Evolutionary conservation across 1,139 yeast species (phyloP), one percentile per base, ranked within the genome.

Genomic region (Keqinozyma sinolaborantium): DNA sequence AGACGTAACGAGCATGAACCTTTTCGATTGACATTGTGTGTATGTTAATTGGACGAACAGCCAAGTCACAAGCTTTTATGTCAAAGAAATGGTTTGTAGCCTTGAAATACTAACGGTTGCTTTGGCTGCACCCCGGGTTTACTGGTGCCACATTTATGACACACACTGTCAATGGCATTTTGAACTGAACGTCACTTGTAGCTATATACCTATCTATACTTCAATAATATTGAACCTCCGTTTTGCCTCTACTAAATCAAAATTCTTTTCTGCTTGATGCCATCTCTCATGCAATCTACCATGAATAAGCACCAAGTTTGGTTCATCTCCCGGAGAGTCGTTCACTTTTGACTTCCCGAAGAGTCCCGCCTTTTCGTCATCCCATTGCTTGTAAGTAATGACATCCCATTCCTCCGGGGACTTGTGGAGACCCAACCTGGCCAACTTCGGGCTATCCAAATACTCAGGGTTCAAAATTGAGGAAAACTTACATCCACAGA

Each of bases 1-100:
- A 86, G 66, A 86, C 90, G 72, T 77, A 79, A 71, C 95, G 83
- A 51, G 95, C 82, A 67, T 71, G 77, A 53, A 84, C 69, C 69
- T 84, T 83, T 35, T 51, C 37, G 39, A 56, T 40, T 30, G 60
- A 46, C 62, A 56, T 56, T 36, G 23, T 42, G 11, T n/a, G n/a
- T n/a, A n/a, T n/a, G n/a, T n/a, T n/a, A n/a, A n/a, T n/a, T n/a
- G n/a, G n/a, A n/a, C n/a, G n/a, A n/a, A n/a, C n/a, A n/a, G n/a
- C n/a, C n/a, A n/a, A n/a, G n/a, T 18, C 10, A 18, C 9, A 18
- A 18, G 7, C 21, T 7, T 10, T 18, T 18, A 18, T 10, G 10
- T 18, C 21, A 18, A 7, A 7, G 21, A 18, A 18, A 10, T 7
- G 10, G 10, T 18, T 18, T 7, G 21, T 18, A 7, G 9, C 7